Conservation (phyloP, 306 rosid species). For the Luffa acutangula region DNA sequence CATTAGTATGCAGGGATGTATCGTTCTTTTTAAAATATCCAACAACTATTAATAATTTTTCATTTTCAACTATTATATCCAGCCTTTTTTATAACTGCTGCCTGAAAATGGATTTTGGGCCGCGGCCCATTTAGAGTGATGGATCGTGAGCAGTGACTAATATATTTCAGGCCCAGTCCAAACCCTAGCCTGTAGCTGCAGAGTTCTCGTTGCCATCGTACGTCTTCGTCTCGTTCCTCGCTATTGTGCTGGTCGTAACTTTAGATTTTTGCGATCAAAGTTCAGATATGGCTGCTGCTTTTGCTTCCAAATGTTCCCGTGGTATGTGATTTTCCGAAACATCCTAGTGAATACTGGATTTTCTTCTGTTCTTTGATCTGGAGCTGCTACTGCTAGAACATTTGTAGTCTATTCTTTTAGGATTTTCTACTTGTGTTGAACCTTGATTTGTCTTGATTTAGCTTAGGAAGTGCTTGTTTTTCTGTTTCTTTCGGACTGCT, state of each 20-base stretch:
- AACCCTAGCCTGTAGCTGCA: neutral
- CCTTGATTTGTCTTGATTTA: neutral
- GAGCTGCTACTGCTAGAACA: neutral
- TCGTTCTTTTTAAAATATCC: no score
- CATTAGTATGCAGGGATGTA: no score
- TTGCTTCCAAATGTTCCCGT: constrained; percentile 22
- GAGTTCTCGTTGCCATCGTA: neutral
- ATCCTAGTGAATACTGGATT: neutral
- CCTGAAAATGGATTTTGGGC: neutral
- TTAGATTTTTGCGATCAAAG: neutral
- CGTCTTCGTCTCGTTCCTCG: neutral
- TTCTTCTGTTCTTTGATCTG: neutral
- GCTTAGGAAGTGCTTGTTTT: neutral
- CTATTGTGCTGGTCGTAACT: neutral
- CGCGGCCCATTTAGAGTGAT: neutral
- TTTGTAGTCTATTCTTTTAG: no score
- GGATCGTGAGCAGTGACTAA: no score
- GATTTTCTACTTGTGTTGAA: neutral
- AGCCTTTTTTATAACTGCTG: no score
- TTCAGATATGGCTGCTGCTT: constrained; percentile 21
- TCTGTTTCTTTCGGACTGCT: neutral
- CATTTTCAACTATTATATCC: neutral
- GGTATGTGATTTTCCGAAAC: constrained; percentile 13
- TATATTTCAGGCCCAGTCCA: neutral
- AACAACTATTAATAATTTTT: neutral